Evolutionary conservation across 768 basidiomycete species (phyloP), one percentile per base, ranked within the genome.

Genomic region (Tricholoma matsutake): DNA sequence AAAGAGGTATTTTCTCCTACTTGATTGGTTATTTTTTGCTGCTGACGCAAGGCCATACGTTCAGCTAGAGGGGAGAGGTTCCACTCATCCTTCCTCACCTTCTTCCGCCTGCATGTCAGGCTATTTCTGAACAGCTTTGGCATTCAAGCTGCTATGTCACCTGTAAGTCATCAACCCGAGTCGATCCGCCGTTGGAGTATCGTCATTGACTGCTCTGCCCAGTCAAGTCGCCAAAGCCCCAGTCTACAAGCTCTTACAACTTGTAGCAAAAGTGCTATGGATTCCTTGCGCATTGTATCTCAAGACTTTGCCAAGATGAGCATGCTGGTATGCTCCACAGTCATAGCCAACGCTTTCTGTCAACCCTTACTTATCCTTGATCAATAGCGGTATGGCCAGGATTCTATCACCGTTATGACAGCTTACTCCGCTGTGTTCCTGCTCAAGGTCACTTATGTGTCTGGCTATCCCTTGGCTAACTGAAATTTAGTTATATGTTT

Each of bases 61-160:
- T 37, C 69, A 89, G 90, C 90, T 41, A 81, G 82, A 25, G 91
- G 91, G 54, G 85, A 86, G 73, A 78, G 79, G 5, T 94, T 94
- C 71, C 92, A 94, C 71, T 82, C 83, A 58, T 86, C 86, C 8
- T 85, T 93, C 72, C 79, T 94, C 20, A 84, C 74, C 66, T 83
- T 90, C 67, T 94, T 93, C 79, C 82, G 89, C 54, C 78, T 91
- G 32, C 84, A 94, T 69, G 88, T 91, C 55, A 81, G 88, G 62
- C 79, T 94, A 54, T 94, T 93, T 75, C 73, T 94, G 70, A 94
- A 94, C 72, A 91, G 89, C 64, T 90, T 92, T 71, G 92, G 89
- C 28, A 85, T 92, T 53, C 86, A 89, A 65, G 80, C 82, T 18
- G 81, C 84, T 35, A 79, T 87, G 72, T 71, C 78, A 57, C 79